These are phyloP conservation scores for Vigna reflexopilosa DNA, from an alignment of 306 rosid genomes.

Conservation along the genomic window DNA sequence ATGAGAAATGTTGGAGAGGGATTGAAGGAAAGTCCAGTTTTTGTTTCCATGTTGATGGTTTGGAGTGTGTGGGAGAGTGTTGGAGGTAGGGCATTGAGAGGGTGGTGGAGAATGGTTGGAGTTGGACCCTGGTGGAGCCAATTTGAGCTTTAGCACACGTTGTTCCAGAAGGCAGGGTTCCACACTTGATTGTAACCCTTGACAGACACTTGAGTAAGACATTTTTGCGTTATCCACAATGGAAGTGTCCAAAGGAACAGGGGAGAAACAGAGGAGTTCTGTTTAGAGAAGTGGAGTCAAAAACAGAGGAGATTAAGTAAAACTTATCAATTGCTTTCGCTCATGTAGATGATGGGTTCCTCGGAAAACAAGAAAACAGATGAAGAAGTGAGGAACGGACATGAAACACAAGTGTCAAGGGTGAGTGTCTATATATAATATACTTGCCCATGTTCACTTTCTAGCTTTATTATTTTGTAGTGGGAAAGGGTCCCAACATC, in stretches of 20 bases:
- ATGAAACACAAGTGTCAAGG: slow-evolving; percentile 48
- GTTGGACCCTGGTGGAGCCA: slow-evolving; percentile 48
- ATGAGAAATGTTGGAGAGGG: slow-evolving; percentile 45
- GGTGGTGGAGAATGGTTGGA: background rate
- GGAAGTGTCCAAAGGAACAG: slow-evolving; percentile 20
- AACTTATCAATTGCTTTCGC: slow-evolving; percentile 17
- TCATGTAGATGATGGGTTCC: slow-evolving; percentile 8
- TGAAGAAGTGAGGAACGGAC: slow-evolving; percentile 37
- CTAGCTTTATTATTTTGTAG: background rate
- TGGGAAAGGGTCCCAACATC: slow-evolving; percentile 3
- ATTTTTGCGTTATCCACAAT: slow-evolving; percentile 41
- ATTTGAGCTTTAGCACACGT: slow-evolving; percentile 47
- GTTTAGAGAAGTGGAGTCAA: slow-evolving; percentile 4
- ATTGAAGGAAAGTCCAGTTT: slow-evolving; percentile 58
- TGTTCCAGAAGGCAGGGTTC: slow-evolving; percentile 48
- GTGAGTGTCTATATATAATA: slow-evolving; percentile 49
- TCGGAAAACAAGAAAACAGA: slow-evolving; percentile 29
- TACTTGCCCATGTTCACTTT: background rate
- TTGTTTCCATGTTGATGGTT: slow-evolving; percentile 21
- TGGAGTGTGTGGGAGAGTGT: background rate
- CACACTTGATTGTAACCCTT: slow-evolving; percentile 58
- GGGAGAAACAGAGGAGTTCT: slow-evolving; percentile 43
- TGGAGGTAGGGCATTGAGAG: background rate
- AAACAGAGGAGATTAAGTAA: slow-evolving; percentile 30
- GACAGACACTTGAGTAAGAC: slow-evolving; percentile 56